Base-by-base conservation (phyloP, 805 yeast genomes). In the Candida caryicola region DNA sequence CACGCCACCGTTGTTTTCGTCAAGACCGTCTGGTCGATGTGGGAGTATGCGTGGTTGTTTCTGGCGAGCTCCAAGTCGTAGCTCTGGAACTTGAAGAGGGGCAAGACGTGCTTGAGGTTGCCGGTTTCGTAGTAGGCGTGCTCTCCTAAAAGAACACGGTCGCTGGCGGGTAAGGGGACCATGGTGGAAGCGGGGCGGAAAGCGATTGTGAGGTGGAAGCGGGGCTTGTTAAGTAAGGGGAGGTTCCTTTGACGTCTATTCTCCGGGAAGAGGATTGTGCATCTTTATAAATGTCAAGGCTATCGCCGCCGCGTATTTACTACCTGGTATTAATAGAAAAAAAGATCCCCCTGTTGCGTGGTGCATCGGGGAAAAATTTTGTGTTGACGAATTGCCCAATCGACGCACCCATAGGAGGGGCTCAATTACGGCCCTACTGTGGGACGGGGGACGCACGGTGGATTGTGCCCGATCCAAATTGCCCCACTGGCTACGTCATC, bases 91-190 rank as follows among this genome's bases (percentile, higher is more conserved):
- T 51, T 52, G 29, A 50, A 47, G 25, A 54, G 45, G 2, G 60
- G 60, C 34, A 54, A 34, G 4, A 55, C 44, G 39, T 54, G 45
- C 33, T 53, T 54, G 17, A 52, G 33, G 36, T 57, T 54, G 14
- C 62, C 63, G 0, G 61, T 44, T 10, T 57, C 62, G 37, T 60
- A 58, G 47, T 54, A 60, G 13, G 53, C 54, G 46, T 60, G 64
- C 34, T 60, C 65, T 12, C 44, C 34, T 33, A 55, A 44, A 36
- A 55, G 44, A 23, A 36, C 33, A 5, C 29, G 25, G 32, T 55
- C 60, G 18, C 40, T 21, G 5, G 50, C 39, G n/a, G 60, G 59
- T 27, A 40, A 39, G 10, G 60, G 60, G 17, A 52, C 45, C 58
- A 53, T 53, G n/a, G 34, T 19, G 19, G 15, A 15, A n/a, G n/a